These are phyloP conservation scores for Penicillium pulvis DNA, from an alignment of 495 filamentous ascomycete species.

Conservation along the genomic window DNA sequence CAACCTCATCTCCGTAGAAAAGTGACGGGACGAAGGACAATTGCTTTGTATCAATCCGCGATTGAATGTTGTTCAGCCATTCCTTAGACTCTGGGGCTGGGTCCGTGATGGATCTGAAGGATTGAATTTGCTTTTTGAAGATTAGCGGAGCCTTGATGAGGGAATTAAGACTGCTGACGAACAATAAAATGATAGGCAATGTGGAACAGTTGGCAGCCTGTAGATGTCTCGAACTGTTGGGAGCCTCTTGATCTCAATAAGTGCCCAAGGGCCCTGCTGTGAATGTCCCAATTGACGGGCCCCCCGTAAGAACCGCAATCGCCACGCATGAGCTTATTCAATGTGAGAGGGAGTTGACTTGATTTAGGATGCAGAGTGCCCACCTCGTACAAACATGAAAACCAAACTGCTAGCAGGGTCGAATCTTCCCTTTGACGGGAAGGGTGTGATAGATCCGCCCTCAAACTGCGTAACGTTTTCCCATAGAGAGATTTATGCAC, in stretches of 20 bases:
- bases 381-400: slow-evolving; percentile 2
- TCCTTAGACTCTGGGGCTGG: slow-evolving; percentile 1
- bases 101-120: background rate
- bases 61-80: slow-evolving; percentile 3
- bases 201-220: slow-evolving; percentile 10
- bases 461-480: background rate
- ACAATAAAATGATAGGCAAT: slow-evolving; percentile 11
- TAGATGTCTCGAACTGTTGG: slow-evolving; percentile 9
- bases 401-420: slow-evolving; percentile 3
- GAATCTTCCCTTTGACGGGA: background rate
- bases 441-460: background rate
- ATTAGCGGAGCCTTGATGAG: background rate
- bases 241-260: background rate
- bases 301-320: background rate
- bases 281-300: slow-evolving; percentile 3
- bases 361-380: background rate
- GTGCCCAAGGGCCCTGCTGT: slow-evolving; percentile 1
- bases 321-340: background rate
- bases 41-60: background rate
- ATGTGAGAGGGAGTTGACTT: background rate
- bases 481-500: background rate
- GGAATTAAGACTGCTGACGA: background rate
- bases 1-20: slow-evolving; percentile 7
- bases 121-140: slow-evolving; percentile 12
- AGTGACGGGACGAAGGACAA: slow-evolving; percentile 6